Conservation (phyloP, 306 rosid genomes). For the Coriaria nepalensis region DNA sequence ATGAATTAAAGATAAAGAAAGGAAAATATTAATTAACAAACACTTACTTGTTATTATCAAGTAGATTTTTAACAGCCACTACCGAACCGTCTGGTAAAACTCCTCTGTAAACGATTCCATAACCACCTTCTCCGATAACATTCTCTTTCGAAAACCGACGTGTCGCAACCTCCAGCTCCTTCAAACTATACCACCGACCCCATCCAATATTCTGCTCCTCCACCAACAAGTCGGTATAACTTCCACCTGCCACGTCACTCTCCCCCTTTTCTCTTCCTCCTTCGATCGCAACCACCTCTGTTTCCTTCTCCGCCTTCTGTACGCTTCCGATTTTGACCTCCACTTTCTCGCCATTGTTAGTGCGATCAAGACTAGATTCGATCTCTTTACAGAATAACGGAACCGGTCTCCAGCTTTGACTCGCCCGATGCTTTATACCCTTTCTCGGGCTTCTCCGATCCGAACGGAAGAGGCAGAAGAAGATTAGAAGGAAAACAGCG, state of each 20-base stretch:
- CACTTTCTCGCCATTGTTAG: conserved; percentile 12
- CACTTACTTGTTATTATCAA: conserved; percentile 68
- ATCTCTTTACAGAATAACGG: conserved; percentile 80
- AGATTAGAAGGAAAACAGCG: conserved; percentile 26
- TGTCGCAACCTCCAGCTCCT: conserved; percentile 65
- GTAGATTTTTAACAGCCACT: conserved; percentile 89
- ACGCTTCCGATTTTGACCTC: conserved; percentile 19
- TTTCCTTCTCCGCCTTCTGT: conserved; percentile 21
- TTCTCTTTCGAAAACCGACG: conserved; percentile 52
- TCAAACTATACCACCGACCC: conserved; percentile 85
- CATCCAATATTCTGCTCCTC: conserved; percentile 65
- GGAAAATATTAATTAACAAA: too few relatives aligned
- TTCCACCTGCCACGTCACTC: conserved; percentile 16
- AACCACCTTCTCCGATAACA: conserved; percentile 95
- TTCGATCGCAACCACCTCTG: conserved; percentile 15
- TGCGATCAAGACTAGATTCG: conserved; percentile 25
- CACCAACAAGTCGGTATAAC: conserved; percentile 20
- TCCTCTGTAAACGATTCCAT: conserved; percentile 81
- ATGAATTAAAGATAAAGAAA: too few relatives aligned
- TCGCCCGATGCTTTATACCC: conserved; percentile 22
- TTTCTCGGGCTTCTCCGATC: conserved; percentile 19
- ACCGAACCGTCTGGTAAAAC: conserved; percentile 55
- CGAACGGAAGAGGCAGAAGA: conserved; percentile 33
- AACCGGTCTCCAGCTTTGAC: conserved; percentile 66
- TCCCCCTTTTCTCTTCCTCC: conserved; percentile 20